Conservation (phyloP, 1,139 yeast genomes). For the Scheffersomyces parashehatae region DNA sequence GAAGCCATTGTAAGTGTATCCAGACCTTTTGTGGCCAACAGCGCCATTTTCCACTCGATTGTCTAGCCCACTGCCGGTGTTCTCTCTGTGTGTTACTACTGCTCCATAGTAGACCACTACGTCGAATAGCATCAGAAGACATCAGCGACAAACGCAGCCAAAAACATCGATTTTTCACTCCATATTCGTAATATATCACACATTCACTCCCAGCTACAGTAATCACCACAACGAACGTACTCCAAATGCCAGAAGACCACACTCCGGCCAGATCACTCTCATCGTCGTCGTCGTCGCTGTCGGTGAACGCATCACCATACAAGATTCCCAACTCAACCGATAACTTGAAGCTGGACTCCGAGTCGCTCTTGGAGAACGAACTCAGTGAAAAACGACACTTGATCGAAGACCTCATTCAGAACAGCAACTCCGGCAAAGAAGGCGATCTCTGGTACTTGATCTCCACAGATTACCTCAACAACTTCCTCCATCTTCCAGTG, state of each 20-base stretch:
- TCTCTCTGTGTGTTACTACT: no score
- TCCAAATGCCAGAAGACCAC: background rate
- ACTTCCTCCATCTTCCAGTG: conserved; percentile 27
- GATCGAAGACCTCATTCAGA: conserved; percentile 22
- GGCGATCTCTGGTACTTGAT: conserved; percentile 43
- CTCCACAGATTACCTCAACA: conserved; percentile 29
- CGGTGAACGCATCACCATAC: background rate
- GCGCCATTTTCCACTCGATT: no score
- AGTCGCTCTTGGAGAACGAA: background rate
- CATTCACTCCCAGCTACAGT: no score
- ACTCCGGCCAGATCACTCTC: background rate
- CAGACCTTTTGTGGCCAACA: no score
- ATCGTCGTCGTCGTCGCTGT: background rate
- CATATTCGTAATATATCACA: no score
- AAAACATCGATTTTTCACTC: no score
- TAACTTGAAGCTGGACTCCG: conserved; percentile 1
- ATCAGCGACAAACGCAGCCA: no score
- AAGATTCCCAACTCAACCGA: conserved; percentile 1
- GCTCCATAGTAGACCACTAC: no score
- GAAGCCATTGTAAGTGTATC: no score
- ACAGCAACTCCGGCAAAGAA: conserved; percentile 20
- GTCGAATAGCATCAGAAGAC: no score
- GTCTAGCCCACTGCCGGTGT: no score
- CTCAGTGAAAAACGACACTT: conserved; percentile 19
- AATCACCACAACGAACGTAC: no score